A percentile compares a stretch with the other conserved stretches of the same genome.
Conservation (phyloP, 306 rosid species). For the Hippophae tibetana region DNA sequence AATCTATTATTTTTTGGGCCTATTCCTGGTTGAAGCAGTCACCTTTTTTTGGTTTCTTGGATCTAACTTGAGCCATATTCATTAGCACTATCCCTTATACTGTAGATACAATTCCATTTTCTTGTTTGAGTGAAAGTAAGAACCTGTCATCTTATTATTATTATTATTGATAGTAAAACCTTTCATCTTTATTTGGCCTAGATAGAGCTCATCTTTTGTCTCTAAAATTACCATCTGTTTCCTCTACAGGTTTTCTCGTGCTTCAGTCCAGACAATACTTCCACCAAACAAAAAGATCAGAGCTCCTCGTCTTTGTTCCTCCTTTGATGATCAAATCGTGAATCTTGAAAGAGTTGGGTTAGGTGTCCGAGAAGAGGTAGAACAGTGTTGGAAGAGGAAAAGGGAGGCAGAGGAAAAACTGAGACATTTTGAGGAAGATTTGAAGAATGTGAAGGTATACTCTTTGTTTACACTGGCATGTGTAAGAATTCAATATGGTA, state of each 20-base stretch:
- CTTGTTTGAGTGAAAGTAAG: no score
- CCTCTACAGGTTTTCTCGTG: conserved; percentile 65
- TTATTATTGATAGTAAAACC: not conserved
- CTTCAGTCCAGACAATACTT: conserved; percentile 63
- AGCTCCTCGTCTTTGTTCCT: conserved; percentile 61
- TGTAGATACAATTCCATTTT: no score
- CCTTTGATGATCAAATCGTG: conserved; percentile 47
- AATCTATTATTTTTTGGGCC: no score
- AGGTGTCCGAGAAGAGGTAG: conserved; percentile 27
- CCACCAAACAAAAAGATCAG: conserved; percentile 35
- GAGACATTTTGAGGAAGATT: conserved; percentile 28
- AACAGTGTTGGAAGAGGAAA: conserved; percentile 36
- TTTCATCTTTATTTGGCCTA: not conserved
- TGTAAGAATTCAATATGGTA: no score
- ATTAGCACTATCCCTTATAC: no score
- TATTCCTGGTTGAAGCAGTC: no score
- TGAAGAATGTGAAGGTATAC: conserved; percentile 50
- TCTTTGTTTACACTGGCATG: not conserved
- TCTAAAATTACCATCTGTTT: not conserved
- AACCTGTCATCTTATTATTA: not conserved
- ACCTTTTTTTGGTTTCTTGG: no score
- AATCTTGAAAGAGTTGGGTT: conserved; percentile 29
- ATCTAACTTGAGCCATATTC: no score
- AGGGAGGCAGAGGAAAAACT: conserved; percentile 55
- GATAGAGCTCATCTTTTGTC: not conserved